Conservation (phyloP, 305 asterid species). For the Fraxinus floribunda region DNA sequence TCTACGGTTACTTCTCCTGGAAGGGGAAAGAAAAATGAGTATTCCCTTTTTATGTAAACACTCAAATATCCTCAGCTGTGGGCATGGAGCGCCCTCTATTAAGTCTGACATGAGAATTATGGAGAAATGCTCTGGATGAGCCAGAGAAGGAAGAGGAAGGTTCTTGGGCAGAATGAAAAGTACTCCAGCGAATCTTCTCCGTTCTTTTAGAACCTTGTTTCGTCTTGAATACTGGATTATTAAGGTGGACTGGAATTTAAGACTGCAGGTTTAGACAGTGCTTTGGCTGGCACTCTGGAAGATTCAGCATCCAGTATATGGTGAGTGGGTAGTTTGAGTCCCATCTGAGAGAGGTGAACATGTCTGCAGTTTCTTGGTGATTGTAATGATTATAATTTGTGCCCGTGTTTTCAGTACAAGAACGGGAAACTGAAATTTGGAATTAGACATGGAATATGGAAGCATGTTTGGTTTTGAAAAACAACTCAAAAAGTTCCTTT, state of each 20-base stretch:
- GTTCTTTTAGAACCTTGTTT: background rate
- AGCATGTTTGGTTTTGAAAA: background rate
- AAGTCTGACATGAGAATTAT: background rate
- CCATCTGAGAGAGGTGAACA: background rate
- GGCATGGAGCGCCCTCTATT: conserved; percentile 5
- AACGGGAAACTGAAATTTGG: background rate
- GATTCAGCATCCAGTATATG: background rate
- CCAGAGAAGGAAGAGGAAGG: background rate
- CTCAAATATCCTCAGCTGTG: background rate
- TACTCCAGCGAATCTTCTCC: background rate
- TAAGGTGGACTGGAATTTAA: background rate
- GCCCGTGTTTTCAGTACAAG: background rate
- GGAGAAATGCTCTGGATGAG: background rate
- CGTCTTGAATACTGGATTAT: background rate
- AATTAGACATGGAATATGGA: background rate
- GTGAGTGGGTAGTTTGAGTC: background rate
- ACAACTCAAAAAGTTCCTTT: background rate
- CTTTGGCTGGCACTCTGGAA: background rate
- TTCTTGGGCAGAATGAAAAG: background rate
- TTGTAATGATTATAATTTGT: background rate
- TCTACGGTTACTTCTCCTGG: background rate
- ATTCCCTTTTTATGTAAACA: background rate
- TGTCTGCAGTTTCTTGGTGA: background rate
- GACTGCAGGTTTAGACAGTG: background rate
- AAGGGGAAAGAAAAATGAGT: background rate